Percentiles rank a stretch among this genome's conserved stretches.
Conservation (phyloP, 2,329 filamentous ascomycete species). For the Fusarium sp. region DNA sequence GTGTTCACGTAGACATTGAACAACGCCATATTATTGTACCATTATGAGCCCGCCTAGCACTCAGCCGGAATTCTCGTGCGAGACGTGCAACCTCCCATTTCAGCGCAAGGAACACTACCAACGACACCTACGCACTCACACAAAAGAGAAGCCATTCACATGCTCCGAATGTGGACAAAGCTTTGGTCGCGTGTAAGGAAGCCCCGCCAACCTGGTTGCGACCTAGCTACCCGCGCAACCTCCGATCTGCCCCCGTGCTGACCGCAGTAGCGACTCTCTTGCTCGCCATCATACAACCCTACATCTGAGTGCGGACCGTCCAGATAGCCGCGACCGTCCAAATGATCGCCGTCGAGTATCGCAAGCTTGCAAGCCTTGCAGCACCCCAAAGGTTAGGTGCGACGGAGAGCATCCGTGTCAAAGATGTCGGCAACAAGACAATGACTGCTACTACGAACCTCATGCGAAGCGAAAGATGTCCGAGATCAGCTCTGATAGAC, state of each 20-base stretch:
- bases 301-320: not conserved
- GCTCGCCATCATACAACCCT: conserved; percentile 4
- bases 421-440: not conserved
- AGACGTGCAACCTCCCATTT: conserved; percentile 1
- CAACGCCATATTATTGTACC: not conserved
- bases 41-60: not conserved
- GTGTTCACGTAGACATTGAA: rapidly evolving
- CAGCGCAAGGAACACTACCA: conserved; percentile 9
- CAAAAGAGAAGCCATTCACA: conserved; percentile 4
- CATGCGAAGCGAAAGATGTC: conserved; percentile 6
- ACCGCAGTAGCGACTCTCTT: not conserved
- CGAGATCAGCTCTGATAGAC: not conserved
- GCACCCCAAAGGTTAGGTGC: not conserved
- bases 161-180: conserved; percentile 7
- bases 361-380: conserved; percentile 2
- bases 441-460: not conserved
- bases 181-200: conserved; percentile 5
- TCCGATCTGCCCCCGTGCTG: rapidly evolving
- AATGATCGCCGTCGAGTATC: not conserved
- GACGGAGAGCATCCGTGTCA: not conserved
- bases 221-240: rapidly evolving
- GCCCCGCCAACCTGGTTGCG: not conserved
- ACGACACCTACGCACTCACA: not conserved
- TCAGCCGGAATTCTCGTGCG: not conserved
- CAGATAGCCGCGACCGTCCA: not conserved